These are phyloP conservation scores for Astraeus odoratus DNA, from an alignment of 768 basidiomycete species.

Conservation along the genomic window DNA sequence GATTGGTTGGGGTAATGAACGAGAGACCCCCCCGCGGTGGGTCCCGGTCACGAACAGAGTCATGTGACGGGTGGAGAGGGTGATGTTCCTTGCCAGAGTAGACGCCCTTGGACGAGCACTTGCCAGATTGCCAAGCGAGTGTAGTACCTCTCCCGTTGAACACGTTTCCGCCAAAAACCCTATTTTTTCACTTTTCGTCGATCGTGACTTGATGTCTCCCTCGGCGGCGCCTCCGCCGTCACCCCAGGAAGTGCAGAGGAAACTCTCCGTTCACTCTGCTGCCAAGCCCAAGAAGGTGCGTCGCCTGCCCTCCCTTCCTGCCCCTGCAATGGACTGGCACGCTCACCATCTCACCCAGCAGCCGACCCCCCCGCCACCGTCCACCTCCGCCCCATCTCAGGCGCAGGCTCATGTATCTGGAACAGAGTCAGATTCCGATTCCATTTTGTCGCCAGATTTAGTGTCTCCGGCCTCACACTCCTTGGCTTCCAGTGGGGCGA, in stretches of 20 bases:
- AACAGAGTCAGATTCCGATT: constrained; percentile 85
- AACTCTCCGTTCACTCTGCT: constrained; percentile 70
- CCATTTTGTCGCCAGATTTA: constrained; percentile 51
- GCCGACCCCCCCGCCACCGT: neutral
- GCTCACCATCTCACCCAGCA: neutral
- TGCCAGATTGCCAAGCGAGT: neutral
- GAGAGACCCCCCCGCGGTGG: no score
- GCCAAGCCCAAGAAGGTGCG: constrained; percentile 46
- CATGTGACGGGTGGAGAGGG: neutral
- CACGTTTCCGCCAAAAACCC: neutral
- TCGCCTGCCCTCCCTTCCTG: neutral
- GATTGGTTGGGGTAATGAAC: no score
- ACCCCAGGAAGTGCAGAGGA: constrained; percentile 80
- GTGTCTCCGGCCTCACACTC: constrained; percentile 33
- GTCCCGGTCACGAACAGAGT: no score
- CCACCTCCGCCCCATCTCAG: constrained; percentile 23
- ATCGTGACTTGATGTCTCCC: constrained; percentile 17
- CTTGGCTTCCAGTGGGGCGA: constrained; percentile 22
- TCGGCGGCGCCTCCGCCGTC: constrained; percentile 55
- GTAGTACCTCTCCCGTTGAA: no score
- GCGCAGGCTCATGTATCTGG: constrained; percentile 46
- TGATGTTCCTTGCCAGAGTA: neutral
- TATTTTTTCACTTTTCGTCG: neutral
- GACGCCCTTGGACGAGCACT: neutral
- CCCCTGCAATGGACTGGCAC: neutral